A percentile compares a stretch with the other conserved stretches of the same genome.
Conservation (phyloP, 2,329 filamentous ascomycete species). For the Verticillium nonalfalfae region DNA sequence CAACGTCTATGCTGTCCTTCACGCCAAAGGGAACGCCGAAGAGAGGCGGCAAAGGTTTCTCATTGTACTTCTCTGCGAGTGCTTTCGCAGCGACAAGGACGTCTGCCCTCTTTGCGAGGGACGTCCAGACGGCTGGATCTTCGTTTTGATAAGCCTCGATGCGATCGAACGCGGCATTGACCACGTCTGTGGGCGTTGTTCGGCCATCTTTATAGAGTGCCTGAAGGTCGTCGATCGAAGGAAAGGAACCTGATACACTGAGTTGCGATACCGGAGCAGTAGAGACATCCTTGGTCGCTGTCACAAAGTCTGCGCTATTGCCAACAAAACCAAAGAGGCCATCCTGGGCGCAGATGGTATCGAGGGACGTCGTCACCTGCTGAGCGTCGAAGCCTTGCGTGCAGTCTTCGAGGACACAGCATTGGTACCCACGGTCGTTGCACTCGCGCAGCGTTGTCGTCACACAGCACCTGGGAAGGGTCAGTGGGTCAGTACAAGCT, state of each 20-base stretch:
- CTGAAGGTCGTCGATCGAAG: slow-evolving; percentile 34
- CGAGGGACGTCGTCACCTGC: slow-evolving; percentile 38
- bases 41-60: slow-evolving; percentile 36
- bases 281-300: slow-evolving; percentile 11
- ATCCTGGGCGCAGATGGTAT: slow-evolving; percentile 43
- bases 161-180: slow-evolving; percentile 32
- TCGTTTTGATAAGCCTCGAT: slow-evolving; percentile 31
- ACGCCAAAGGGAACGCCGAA: slow-evolving; percentile 51
- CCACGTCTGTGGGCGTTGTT: slow-evolving; percentile 33
- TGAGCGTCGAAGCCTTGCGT: slow-evolving; percentile 40
- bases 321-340: slow-evolving; percentile 44
- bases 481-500: not conserved
- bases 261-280: slow-evolving; percentile 17
- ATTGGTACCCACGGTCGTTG: slow-evolving; percentile 55
- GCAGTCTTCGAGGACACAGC: slow-evolving; percentile 43
- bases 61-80: slow-evolving; percentile 29
- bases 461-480: slow-evolving; percentile 12
- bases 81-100: slow-evolving; percentile 31
- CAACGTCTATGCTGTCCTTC: slow-evolving; percentile 50
- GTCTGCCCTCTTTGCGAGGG: slow-evolving; percentile 18
- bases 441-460: slow-evolving; percentile 30
- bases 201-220: slow-evolving; percentile 32
- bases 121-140: slow-evolving; percentile 45
- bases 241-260: slow-evolving; percentile 28
- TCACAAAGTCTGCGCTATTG: slow-evolving; percentile 29